A percentile compares a stretch with the other conserved stretches of the same genome.
Evolutionary conservation across 805 yeast species (phyloP).

Genomic region (Lipomyces orientalis): DNA sequence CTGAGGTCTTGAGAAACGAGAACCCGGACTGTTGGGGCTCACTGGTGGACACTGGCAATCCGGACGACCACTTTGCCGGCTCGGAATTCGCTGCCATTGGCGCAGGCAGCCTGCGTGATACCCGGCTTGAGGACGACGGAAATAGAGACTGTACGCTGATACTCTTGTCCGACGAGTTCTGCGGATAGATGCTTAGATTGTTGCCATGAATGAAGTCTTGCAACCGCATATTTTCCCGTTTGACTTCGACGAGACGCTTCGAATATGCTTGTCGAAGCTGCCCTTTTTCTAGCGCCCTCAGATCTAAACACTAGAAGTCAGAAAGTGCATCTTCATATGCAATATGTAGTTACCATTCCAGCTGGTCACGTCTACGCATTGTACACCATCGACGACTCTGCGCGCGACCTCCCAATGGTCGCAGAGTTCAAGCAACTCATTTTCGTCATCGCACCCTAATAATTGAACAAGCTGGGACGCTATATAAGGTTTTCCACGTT

Average conservation of each 20-base stretch:
- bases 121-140: slow-evolving; percentile 11
- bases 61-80: not conserved
- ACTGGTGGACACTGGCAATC: slow-evolving; percentile 11
- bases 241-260: slow-evolving; percentile 48
- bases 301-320: slow-evolving; percentile 7
- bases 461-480: slow-evolving; percentile 53
- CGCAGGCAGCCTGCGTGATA: not conserved
- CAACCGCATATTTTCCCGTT: slow-evolving; percentile 43
- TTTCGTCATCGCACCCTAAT: slow-evolving; percentile 70
- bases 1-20: not conserved
- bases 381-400: slow-evolving; percentile 45
- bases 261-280: slow-evolving; percentile 58
- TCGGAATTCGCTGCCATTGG: not conserved
- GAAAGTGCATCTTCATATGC: not conserved
- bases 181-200: slow-evolving; percentile 20
- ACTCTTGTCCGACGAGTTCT: slow-evolving; percentile 13
- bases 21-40: not conserved
- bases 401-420: slow-evolving; percentile 65
- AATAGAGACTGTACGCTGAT: slow-evolving; percentile 17
- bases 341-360: slow-evolving; percentile 45
- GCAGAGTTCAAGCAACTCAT: slow-evolving; percentile 62
- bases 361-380: slow-evolving; percentile 52
- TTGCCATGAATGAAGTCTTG: slow-evolving; percentile 53
- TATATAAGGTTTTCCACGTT: slow-evolving; percentile 70
- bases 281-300: slow-evolving; percentile 46